These are phyloP conservation scores for Corinectria fuckeliana DNA, from an alignment of 2,329 filamentous ascomycete genomes.

Conservation along the genomic window DNA sequence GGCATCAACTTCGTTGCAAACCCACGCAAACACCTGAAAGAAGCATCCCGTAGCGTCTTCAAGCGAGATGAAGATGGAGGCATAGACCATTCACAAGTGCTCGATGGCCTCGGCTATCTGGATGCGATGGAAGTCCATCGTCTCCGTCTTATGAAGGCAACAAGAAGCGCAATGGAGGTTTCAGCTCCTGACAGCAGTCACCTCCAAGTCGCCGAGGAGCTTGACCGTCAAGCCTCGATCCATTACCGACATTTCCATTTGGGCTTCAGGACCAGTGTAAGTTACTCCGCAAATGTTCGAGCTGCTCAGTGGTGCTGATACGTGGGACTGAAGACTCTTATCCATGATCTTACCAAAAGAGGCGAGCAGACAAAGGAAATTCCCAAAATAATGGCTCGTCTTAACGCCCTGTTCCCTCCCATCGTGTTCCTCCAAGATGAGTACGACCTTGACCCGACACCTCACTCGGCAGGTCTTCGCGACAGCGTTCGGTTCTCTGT, in stretches of 20 bases:
- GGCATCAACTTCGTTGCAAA: constrained; percentile 34
- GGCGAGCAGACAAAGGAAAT: constrained; percentile 15
- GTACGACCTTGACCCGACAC: constrained; percentile 36
- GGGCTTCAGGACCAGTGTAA: constrained; percentile 44
- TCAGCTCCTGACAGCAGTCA: constrained; percentile 17
- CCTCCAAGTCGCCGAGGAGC: constrained; percentile 36
- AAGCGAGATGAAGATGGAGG: constrained; percentile 36
- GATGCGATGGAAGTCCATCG: constrained; percentile 45
- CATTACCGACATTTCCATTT: constrained; percentile 43
- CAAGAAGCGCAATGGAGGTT: constrained; percentile 24
- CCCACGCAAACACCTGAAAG: constrained; percentile 38
- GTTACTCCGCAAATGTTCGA: constrained; percentile 3
- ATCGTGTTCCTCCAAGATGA: constrained; percentile 27
- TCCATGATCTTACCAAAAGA: constrained; percentile 30
- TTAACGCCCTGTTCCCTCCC: constrained; percentile 47
- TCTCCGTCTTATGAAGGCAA: constrained; percentile 35
- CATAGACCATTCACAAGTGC: constrained; percentile 32
- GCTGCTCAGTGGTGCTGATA: neutral
- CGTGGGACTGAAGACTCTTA: constrained; percentile 35
- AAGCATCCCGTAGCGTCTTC: constrained; percentile 38
- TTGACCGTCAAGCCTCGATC: constrained; percentile 38
- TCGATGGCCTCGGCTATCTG: constrained; percentile 42
- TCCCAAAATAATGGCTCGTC: constrained; percentile 41
- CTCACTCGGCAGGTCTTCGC: constrained; percentile 41
- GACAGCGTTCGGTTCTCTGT: constrained; percentile 46